phyloP scores from a whole-genome alignment of 805 yeast species.

The Kodamaea nitidulidarum region DNA sequence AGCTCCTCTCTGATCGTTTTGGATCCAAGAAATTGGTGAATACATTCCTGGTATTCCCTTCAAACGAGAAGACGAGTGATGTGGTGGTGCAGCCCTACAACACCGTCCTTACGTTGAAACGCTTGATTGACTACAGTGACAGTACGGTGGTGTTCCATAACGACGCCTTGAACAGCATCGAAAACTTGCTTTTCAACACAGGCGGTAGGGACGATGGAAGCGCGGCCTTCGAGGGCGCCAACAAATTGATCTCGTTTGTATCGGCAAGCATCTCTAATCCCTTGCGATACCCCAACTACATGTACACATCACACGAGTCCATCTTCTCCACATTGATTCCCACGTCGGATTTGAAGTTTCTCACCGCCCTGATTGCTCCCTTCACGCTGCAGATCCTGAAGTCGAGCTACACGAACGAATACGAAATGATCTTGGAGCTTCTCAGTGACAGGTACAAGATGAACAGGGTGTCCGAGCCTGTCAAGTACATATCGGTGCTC shows the following conservation, averaged over 20 bases:
- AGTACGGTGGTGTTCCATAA: slow-evolving; percentile 89
- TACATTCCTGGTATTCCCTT: slow-evolving; percentile 85
- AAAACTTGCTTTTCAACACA: slow-evolving; percentile 36
- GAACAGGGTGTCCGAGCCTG: slow-evolving; percentile 47
- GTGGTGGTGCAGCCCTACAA: slow-evolving; percentile 99
- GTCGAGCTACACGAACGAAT: slow-evolving; percentile 68
- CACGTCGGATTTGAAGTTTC: slow-evolving; percentile 75
- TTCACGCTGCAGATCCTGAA: slow-evolving; percentile 38
- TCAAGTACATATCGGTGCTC: slow-evolving; percentile 61
- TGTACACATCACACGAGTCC: slow-evolving; percentile 81
- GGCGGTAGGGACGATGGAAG: slow-evolving; percentile 25
- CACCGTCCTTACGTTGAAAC: slow-evolving; percentile 72
- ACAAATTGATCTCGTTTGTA: slow-evolving; percentile 80
- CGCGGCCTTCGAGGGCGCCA: slow-evolving; percentile 73
- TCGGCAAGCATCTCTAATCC: slow-evolving; percentile 85
- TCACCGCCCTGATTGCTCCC: slow-evolving; percentile 40
- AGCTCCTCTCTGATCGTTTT: slow-evolving; percentile 73
- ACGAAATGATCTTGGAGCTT: slow-evolving; percentile 80
- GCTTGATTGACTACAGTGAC: slow-evolving; percentile 83
- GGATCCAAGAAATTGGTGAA: slow-evolving; percentile 74
- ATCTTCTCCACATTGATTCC: slow-evolving; percentile 81
- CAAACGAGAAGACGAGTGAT: slow-evolving; percentile 72
- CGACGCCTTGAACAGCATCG: slow-evolving; percentile 71
- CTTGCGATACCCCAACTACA: slow-evolving; percentile 84
- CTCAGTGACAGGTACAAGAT: slow-evolving; percentile 73